Conservation (phyloP, 2,329 filamentous ascomycete genomes). For the Coniochaeta sp. region DNA sequence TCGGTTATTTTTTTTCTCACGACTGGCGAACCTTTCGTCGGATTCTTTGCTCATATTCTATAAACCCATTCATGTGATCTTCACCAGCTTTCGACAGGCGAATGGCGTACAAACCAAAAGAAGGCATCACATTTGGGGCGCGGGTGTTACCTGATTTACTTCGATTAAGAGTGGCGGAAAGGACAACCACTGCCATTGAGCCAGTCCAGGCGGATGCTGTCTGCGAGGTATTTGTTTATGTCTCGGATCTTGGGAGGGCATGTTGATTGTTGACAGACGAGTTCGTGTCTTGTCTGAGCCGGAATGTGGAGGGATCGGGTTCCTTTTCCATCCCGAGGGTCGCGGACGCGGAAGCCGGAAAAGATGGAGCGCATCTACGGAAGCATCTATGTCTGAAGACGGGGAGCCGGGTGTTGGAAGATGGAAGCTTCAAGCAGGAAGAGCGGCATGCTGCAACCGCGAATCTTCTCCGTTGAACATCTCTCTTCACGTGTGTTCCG, state of each 20-base stretch:
- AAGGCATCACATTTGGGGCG: slow-evolving; percentile 13
- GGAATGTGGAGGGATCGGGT: neutral
- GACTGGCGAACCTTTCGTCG: slow-evolving; percentile 18
- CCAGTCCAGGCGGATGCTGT: neutral
- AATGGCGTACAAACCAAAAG: slow-evolving; percentile 34
- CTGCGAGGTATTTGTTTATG: neutral
- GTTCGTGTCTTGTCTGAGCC: neutral
- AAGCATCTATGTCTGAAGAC: neutral
- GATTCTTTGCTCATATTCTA: slow-evolving; percentile 16
- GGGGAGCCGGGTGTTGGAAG: neutral
- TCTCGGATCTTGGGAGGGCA: neutral
- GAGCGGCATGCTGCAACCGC: neutral
- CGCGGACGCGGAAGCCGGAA: neutral
- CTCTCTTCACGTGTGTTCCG: neutral
- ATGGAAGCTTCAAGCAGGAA: neutral
- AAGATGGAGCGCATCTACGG: neutral
- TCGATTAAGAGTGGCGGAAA: neutral
- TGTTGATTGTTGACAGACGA: neutral
- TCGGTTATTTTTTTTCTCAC: slow-evolving; percentile 18
- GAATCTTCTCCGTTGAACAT: neutral
- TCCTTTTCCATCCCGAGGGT: neutral
- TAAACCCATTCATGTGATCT: slow-evolving; percentile 10
- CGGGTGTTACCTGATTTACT: neutral
- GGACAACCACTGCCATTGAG: neutral
- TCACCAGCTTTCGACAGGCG: slow-evolving; percentile 22